Evolutionary conservation across 768 basidiomycete genomes (phyloP).

Genomic region (Jaapia argillacea): DNA sequence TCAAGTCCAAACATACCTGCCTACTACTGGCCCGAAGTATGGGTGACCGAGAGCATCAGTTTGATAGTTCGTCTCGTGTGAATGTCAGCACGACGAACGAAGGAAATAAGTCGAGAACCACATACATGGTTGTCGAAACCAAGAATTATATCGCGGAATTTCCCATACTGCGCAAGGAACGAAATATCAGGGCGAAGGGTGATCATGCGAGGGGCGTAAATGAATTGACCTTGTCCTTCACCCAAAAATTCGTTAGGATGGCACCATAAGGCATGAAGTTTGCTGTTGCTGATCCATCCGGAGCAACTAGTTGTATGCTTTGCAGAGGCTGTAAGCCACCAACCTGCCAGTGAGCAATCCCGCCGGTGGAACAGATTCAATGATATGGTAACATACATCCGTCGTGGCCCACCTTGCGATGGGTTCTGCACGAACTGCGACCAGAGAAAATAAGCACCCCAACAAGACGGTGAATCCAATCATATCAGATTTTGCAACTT

Average conservation of each 20-base stretch:
- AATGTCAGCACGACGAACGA: too few species aligned
- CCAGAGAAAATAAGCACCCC: too few species aligned
- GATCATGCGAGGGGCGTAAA: not conserved
- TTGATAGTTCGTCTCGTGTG: conserved; percentile 26
- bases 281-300: conserved; percentile 31
- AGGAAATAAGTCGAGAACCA: too few species aligned
- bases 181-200: not conserved
- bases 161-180: conserved; percentile 19
- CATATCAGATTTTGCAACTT: too few species aligned
- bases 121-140: conserved; percentile 35
- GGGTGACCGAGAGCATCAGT: conserved; percentile 24
- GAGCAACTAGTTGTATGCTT: conserved; percentile 21
- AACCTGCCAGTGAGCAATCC: not conserved
- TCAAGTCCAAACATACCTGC: conserved; percentile 20
- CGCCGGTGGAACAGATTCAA: conserved; percentile 1
- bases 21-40: conserved; percentile 32
- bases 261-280: conserved; percentile 35
- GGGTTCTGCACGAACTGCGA: too few species aligned
- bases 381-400: conserved; percentile 4
- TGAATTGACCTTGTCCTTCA: conserved; percentile 30
- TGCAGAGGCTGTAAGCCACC: conserved; percentile 21
- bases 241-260: conserved; percentile 34
- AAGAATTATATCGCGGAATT: conserved; percentile 34
- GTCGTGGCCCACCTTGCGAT: too few species aligned
- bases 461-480: too few species aligned